A percentile compares a stretch with the other conserved stretches of the same genome.
Evolutionary conservation across 305 asterid species (phyloP).

Genomic region (Rubia occidens): DNA sequence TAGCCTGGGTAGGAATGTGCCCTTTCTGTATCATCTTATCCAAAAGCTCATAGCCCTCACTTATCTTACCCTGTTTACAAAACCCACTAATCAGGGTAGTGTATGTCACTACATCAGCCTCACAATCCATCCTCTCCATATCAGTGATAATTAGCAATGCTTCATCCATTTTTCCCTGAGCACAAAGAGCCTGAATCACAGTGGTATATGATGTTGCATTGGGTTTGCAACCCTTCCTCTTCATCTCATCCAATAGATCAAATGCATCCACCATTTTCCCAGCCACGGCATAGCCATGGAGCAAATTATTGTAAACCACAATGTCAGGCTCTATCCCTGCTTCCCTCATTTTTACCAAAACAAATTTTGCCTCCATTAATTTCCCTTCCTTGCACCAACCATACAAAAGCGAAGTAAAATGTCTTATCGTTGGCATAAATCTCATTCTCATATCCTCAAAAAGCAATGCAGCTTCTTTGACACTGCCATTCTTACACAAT

Average conservation of each 20-base stretch:
- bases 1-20: slow-evolving; percentile 49
- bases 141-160: slow-evolving; percentile 55
- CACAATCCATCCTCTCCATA: slow-evolving; percentile 62
- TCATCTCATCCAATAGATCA: slow-evolving; percentile 77
- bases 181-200: slow-evolving; percentile 77
- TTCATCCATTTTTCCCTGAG: slow-evolving; percentile 66
- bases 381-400: slow-evolving; percentile 98
- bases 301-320: slow-evolving; percentile 82
- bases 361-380: slow-evolving; percentile 74
- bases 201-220: slow-evolving; percentile 69
- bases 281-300: slow-evolving; percentile 58
- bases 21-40: slow-evolving; percentile 64
- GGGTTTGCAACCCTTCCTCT: slow-evolving; percentile 53
- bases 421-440: slow-evolving; percentile 66
- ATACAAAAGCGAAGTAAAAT: slow-evolving; percentile 67
- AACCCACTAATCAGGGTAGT: slow-evolving; percentile 79
- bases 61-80: slow-evolving; percentile 67
- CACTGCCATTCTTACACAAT: slow-evolving; percentile 80
- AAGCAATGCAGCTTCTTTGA: slow-evolving; percentile 73
- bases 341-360: slow-evolving; percentile 74
- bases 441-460: slow-evolving; percentile 73
- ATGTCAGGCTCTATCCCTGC: slow-evolving; percentile 89
- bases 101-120: slow-evolving; percentile 67
- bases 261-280: slow-evolving; percentile 74
- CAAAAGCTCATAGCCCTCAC: slow-evolving; percentile 55